Percentiles rank a stretch among this genome's conserved stretches.
Conservation (phyloP, 805 yeast species). For the Candida pini region DNA sequence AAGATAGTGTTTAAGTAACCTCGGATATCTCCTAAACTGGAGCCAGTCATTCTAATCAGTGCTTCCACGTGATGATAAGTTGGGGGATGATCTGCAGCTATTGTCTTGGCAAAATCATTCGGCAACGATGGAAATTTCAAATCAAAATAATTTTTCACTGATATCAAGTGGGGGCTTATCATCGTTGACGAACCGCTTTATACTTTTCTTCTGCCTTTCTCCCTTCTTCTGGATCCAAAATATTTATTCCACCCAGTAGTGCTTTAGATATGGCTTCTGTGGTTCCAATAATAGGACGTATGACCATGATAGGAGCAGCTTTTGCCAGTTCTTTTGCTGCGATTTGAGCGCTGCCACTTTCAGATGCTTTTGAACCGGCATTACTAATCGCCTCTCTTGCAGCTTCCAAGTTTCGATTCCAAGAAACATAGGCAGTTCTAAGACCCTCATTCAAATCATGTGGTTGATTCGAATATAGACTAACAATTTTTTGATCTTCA, state of each 20-base stretch:
- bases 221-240: slow-evolving; percentile 62
- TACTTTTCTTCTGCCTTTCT: slow-evolving; percentile 63
- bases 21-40: too few species aligned
- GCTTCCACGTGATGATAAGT: too few species aligned
- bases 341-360: slow-evolving; percentile 59
- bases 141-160: too few species aligned
- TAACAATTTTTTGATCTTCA: slow-evolving; percentile 41
- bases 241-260: slow-evolving; percentile 77
- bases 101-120: too few species aligned
- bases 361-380: slow-evolving; percentile 57
- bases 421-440: slow-evolving; percentile 63
- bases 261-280: slow-evolving; percentile 85
- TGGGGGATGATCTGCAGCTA: too few species aligned
- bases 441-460: slow-evolving; percentile 64
- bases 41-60: too few species aligned
- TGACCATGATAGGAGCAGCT: slow-evolving; percentile 73
- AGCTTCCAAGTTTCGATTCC: slow-evolving; percentile 60
- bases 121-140: too few species aligned
- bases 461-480: slow-evolving; percentile 86
- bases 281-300: slow-evolving; percentile 87
- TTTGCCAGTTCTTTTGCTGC: slow-evolving; percentile 64
- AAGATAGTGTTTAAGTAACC: too few species aligned
- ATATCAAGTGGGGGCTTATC: too few species aligned
- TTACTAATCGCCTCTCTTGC: slow-evolving; percentile 60
- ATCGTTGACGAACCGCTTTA: slow-evolving; percentile 23